Percentiles rank a stretch among this genome's conserved stretches.
These are phyloP conservation scores for Gleditsia sinensis DNA, from an alignment of 306 rosid genomes.

Conservation along the genomic window DNA sequence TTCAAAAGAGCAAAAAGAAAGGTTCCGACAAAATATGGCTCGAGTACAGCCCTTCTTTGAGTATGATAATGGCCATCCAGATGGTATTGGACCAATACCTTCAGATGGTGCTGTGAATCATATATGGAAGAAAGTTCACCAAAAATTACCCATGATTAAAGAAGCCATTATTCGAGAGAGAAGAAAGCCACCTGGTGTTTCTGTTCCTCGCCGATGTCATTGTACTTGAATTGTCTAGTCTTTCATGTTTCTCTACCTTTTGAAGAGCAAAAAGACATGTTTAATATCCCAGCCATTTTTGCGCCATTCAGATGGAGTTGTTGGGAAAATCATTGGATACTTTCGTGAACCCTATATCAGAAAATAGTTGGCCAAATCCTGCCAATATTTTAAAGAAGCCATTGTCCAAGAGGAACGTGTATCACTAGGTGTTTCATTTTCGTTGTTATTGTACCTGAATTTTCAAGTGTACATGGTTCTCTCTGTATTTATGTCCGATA, in stretches of 20 bases:
- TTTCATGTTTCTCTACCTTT: neutral
- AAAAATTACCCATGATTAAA: constrained; percentile 61
- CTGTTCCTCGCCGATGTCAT: constrained; percentile 68
- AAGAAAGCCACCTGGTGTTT: constrained; percentile 62
- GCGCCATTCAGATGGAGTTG: neutral
- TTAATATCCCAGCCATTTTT: too few relatives aligned
- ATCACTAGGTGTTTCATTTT: constrained; percentile 21
- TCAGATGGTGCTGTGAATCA: constrained; percentile 67
- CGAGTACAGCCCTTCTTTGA: constrained; percentile 51
- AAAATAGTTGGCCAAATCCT: neutral
- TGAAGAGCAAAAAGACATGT: neutral
- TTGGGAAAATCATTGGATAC: neutral
- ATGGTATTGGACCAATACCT: constrained; percentile 61
- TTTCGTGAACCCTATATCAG: neutral
- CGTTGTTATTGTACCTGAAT: constrained; percentile 15
- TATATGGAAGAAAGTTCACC: constrained; percentile 65
- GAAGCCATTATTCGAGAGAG: constrained; percentile 66
- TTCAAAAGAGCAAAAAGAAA: constrained; percentile 41
- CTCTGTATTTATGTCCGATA: neutral
- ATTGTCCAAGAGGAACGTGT: neutral
- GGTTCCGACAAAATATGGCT: constrained; percentile 57
- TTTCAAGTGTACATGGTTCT: too few relatives aligned
- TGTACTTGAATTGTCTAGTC: constrained; percentile 40
- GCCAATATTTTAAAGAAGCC: neutral
- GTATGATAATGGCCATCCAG: constrained; percentile 54